Evolutionary conservation across 768 basidiomycete genomes (phyloP).

Genomic region (Tylopilus rubrobrunneus): DNA sequence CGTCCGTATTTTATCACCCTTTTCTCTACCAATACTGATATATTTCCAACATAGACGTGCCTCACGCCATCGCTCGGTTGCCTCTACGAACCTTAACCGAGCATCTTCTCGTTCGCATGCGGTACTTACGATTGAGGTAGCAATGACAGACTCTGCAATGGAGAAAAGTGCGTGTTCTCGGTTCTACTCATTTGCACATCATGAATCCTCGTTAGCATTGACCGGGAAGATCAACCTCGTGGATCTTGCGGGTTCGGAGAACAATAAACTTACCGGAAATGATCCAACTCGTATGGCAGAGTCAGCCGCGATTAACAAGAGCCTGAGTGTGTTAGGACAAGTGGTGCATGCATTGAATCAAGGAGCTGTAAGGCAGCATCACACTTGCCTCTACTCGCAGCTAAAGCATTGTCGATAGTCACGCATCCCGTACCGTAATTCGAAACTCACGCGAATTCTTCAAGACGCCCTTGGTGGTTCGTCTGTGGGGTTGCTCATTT

Average conservation of each 20-base stretch:
- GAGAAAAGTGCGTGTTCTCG: conserved; percentile 46
- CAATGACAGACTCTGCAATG: conserved; percentile 48
- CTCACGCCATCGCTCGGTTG: conserved; percentile 75
- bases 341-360: conserved; percentile 83
- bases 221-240: conserved; percentile 82
- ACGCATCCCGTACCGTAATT: conserved; percentile 86
- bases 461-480: conserved; percentile 88
- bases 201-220: conserved; percentile 40
- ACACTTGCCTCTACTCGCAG: neutral
- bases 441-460: conserved; percentile 82
- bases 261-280: conserved; percentile 89
- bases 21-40: neutral
- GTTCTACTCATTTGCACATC: neutral
- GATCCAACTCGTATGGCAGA: conserved; percentile 86
- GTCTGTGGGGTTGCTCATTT: conserved; percentile 76
- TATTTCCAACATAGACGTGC: conserved; percentile 46
- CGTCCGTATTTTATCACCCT: conserved; percentile 32
- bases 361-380: conserved; percentile 46
- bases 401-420: conserved; percentile 37
- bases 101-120: conserved; percentile 89
- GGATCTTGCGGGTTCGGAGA: conserved; percentile 88
- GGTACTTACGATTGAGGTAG: conserved; percentile 70
- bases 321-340: conserved; percentile 80
- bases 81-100: conserved; percentile 80
- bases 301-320: conserved; percentile 87